phyloP scores from a whole-genome alignment of 345 rosid genomes.

The Bruguiera sexangula region DNA sequence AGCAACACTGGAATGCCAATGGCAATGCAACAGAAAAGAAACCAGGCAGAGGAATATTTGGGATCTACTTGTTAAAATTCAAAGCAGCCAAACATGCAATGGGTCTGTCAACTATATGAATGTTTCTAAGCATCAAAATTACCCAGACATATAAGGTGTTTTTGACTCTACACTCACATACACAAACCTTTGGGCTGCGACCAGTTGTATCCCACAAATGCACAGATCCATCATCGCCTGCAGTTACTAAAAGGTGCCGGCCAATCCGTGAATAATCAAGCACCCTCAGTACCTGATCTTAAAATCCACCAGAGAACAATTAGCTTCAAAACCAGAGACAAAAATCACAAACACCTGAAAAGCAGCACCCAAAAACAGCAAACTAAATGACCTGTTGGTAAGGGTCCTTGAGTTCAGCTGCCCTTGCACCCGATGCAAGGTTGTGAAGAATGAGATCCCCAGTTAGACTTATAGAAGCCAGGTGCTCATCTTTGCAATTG shows the following conservation, averaged over 20 bases:
- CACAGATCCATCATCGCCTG: constrained; percentile 97
- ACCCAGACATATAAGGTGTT: neutral
- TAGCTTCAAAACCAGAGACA: constrained; percentile 33
- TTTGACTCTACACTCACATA: neutral
- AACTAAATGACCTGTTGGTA: constrained; percentile 75
- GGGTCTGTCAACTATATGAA: constrained; percentile 2
- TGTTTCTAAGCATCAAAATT: constrained; percentile 2
- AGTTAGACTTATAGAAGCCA: constrained; percentile 85
- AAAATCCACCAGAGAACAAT: constrained; percentile 40
- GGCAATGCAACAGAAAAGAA: neutral
- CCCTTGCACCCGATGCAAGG: constrained; percentile 89
- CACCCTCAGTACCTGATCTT: constrained; percentile 96
- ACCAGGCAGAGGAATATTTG: neutral
- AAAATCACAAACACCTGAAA: constrained; percentile 19
- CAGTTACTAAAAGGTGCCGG: constrained; percentile 87
- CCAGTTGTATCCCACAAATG: constrained; percentile 97
- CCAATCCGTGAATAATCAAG: constrained; percentile 89
- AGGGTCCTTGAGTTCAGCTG: constrained; percentile 92
- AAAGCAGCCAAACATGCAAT: neutral
- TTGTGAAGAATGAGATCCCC: constrained; percentile 93
- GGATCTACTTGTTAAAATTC: neutral
- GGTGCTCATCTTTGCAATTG: constrained; percentile 94
- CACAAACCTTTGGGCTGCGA: constrained; percentile 75
- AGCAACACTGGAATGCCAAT: neutral
- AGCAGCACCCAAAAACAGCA: constrained; percentile 21